Percentiles rank a stretch among this genome's conserved stretches.
Conservation (phyloP, 176 grass and related monocot genomes). For the Areca catechu region DNA sequence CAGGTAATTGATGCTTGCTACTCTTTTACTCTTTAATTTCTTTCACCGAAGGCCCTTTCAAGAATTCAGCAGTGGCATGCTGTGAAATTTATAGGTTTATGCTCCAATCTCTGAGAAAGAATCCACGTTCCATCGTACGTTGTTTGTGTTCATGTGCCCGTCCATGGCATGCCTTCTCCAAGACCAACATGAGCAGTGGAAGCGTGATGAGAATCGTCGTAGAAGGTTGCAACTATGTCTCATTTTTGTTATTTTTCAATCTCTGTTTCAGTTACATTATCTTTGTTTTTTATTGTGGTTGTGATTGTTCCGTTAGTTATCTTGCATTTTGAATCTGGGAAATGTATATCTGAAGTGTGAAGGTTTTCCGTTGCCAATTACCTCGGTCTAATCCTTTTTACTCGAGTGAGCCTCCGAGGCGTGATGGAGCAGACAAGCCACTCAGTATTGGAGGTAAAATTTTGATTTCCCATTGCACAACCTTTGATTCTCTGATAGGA, state of each 20-base stretch:
- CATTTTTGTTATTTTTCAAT: neutral
- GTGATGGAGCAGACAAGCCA: conserved; percentile 48
- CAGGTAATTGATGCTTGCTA: conserved; percentile 35
- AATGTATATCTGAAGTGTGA: conserved; percentile 40
- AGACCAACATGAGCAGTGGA: conserved; percentile 94
- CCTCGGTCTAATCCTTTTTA: conserved; percentile 67
- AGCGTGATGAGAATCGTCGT: conserved; percentile 35
- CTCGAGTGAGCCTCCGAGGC: conserved; percentile 43
- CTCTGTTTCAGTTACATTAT: neutral
- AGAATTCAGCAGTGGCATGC: too few relatives aligned
- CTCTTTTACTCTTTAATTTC: neutral
- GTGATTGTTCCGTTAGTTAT: too few relatives aligned
- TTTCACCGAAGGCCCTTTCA: neutral
- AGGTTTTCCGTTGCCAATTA: conserved; percentile 83
- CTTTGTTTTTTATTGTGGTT: conserved; percentile 7
- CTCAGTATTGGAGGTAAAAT: conserved; percentile 57
- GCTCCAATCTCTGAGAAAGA: conserved; percentile 39
- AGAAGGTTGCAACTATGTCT: conserved; percentile 44
- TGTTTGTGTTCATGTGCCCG: conserved; percentile 83
- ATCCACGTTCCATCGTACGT: conserved; percentile 60
- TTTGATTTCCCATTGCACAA: neutral
- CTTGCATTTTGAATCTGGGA: conserved; percentile 16
- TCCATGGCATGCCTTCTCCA: conserved; percentile 69
- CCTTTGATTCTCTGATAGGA: too few relatives aligned
- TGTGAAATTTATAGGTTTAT: conserved; percentile 48